Percentiles rank a stretch among this genome's conserved stretches.
Evolutionary conservation across 208 protist species (phyloP).

Genomic region (Leishmania major): DNA sequence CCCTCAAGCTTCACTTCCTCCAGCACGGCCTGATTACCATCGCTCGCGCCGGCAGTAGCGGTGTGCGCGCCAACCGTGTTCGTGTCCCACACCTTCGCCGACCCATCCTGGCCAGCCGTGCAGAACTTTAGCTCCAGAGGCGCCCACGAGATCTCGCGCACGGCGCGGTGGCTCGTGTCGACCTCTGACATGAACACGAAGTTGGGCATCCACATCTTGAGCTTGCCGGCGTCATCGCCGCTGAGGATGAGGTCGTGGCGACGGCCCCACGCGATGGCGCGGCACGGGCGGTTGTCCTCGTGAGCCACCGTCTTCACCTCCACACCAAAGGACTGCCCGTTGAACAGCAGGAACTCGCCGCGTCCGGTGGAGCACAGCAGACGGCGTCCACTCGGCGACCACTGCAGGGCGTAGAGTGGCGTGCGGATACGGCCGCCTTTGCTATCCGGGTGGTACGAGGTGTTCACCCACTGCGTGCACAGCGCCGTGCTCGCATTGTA

Average conservation of each 20-base stretch:
- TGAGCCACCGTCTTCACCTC: constrained; percentile 89
- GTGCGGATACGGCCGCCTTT: constrained; percentile 57
- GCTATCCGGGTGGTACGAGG: constrained; percentile 84
- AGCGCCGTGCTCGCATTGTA: constrained; percentile 87
- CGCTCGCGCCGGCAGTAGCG: constrained; percentile 9
- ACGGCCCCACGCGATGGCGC: constrained; percentile 81
- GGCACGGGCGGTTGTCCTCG: constrained; percentile 74
- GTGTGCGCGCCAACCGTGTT: constrained; percentile 48
- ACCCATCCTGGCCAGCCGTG: constrained; percentile 84
- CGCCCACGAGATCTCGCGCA: constrained; percentile 79
- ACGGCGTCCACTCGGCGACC: constrained; percentile 80
- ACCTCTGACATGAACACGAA: constrained; percentile 80
- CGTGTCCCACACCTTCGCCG: constrained; percentile 86
- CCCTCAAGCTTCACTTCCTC: constrained; percentile 90
- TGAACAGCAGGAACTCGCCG: constrained; percentile 89
- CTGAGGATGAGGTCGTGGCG: constrained; percentile 82
- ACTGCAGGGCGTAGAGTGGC: constrained; percentile 72
- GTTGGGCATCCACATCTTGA: constrained; percentile 87
- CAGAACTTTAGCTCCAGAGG: constrained; percentile 86
- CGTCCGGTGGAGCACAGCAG: constrained; percentile 79
- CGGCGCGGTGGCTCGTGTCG: constrained; percentile 79
- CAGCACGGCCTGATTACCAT: constrained; percentile 11
- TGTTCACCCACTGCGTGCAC: constrained; percentile 91
- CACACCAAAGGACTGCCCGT: constrained; percentile 86
- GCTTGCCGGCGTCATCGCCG: constrained; percentile 78